Evolutionary conservation across 2,329 filamentous ascomycete genomes (phyloP).

Genomic region (Fusarium ambrosium): DNA sequence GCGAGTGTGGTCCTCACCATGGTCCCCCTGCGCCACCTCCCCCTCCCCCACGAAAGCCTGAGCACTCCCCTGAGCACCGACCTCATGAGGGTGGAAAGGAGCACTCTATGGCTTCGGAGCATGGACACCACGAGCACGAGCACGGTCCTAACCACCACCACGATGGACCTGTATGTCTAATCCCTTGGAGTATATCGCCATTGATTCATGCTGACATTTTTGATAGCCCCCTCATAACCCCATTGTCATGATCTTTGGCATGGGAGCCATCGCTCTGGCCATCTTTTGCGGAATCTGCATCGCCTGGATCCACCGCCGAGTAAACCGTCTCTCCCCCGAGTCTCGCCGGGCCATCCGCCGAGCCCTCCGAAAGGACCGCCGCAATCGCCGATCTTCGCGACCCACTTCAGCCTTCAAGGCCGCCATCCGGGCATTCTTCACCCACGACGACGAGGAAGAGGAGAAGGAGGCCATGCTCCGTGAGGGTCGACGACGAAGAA

Average conservation of each 20-base stretch:
- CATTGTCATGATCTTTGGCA: conserved; percentile 43
- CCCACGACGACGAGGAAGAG: conserved; percentile 43
- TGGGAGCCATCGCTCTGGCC: conserved; percentile 42
- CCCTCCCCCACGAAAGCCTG: conserved; percentile 32
- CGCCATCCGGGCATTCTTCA: conserved; percentile 50
- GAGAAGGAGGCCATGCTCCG: conserved; percentile 43
- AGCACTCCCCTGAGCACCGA: conserved; percentile 12
- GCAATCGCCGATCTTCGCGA: conserved; percentile 41
- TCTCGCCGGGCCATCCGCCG: conserved; percentile 43
- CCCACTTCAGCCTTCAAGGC: conserved; percentile 44
- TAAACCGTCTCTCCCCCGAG: conserved; percentile 32
- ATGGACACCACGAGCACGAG: neutral
- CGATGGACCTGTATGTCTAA: conserved; percentile 32
- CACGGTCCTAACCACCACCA: conserved; percentile 30
- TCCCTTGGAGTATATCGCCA: neutral
- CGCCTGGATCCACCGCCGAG: conserved; percentile 42
- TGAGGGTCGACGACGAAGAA: conserved; percentile 26
- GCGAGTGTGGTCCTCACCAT: conserved; percentile 18
- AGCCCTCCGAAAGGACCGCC: conserved; percentile 46
- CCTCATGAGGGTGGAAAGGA: conserved; percentile 7
- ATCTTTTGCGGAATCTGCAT: conserved; percentile 46
- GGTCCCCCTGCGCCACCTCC: conserved; percentile 46
- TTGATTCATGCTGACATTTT: neutral
- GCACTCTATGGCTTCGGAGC: conserved; percentile 21
- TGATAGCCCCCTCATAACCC: conserved; percentile 27